phyloP scores from a whole-genome alignment of 805 yeast species.

The Yarrowia alimentaria region DNA sequence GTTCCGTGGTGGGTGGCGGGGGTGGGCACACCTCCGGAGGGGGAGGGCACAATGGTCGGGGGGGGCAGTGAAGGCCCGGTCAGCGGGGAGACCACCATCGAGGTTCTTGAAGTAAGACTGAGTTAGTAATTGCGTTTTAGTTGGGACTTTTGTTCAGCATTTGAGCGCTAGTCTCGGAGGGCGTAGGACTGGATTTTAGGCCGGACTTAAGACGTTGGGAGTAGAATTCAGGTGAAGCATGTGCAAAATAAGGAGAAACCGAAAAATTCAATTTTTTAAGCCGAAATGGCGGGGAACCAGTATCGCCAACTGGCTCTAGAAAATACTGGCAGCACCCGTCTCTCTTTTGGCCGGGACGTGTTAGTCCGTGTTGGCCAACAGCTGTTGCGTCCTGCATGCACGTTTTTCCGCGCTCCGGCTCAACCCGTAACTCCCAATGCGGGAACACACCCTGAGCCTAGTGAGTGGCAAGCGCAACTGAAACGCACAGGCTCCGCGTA shows the following conservation, averaged over 20 bases:
- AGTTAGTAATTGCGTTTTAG: constrained; percentile 4
- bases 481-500: too few species aligned
- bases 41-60: constrained; percentile 83
- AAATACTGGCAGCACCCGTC: too few species aligned
- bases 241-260: constrained; percentile 20
- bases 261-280: background rate
- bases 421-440: constrained; percentile 27
- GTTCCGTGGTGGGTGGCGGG: constrained; percentile 50
- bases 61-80: constrained; percentile 83
- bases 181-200: too few species aligned
- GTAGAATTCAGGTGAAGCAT: constrained; percentile 1
- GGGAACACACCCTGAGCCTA: constrained; percentile 23
- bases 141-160: too few species aligned
- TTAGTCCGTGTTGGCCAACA: constrained; percentile 15
- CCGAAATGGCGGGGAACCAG: constrained; percentile 6
- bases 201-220: background rate
- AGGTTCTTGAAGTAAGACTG: constrained; percentile 83
- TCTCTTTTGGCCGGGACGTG: background rate
- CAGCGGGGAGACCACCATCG: constrained; percentile 63
- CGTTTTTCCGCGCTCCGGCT: constrained; percentile 26
- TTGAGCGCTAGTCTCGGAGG: too few species aligned
- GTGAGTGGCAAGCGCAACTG: constrained; percentile 18
- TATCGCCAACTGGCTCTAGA: too few species aligned
- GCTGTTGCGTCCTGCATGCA: constrained; percentile 25
- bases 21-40: constrained; percentile 72